A percentile compares a stretch with the other conserved stretches of the same genome.
Conservation (phyloP, 2,329 filamentous ascomycete species). For the Paracoccidioides lutzii region DNA sequence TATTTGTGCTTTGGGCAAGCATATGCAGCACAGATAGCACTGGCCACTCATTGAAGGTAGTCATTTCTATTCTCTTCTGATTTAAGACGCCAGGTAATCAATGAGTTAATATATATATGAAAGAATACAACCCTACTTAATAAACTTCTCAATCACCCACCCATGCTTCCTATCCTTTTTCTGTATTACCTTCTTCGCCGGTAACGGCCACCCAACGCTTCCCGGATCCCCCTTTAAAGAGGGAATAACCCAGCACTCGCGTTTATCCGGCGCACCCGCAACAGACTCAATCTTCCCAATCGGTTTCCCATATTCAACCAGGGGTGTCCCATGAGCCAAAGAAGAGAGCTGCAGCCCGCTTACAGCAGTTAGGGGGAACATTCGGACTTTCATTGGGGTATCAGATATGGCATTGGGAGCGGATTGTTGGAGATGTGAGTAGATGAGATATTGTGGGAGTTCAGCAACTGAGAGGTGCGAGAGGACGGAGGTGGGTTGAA, state of each 20-base stretch:
- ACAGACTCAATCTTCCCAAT: constrained; percentile 61
- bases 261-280: constrained; percentile 35
- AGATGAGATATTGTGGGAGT: constrained; percentile 78
- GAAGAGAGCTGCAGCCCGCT: constrained; percentile 62
- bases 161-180: constrained; percentile 57
- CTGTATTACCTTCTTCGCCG: constrained; percentile 73
- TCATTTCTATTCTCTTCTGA: not conserved
- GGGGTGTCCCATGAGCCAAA: constrained; percentile 70
- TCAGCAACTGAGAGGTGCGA: constrained; percentile 55
- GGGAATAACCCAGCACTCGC: constrained; percentile 76
- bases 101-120: constrained; percentile 8
- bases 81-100: not conserved
- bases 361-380: constrained; percentile 76
- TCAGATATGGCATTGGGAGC: constrained; percentile 42
- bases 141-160: constrained; percentile 56
- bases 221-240: constrained; percentile 57
- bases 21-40: no score
- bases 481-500: constrained; percentile 76
- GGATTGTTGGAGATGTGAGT: constrained; percentile 67
- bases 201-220: constrained; percentile 68
- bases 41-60: not conserved
- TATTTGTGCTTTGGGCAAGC: no score
- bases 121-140: constrained; percentile 13
- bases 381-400: constrained; percentile 62
- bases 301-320: constrained; percentile 78